Base-by-base conservation (phyloP, 768 basidiomycete genomes). In the Russula emetica region DNA sequence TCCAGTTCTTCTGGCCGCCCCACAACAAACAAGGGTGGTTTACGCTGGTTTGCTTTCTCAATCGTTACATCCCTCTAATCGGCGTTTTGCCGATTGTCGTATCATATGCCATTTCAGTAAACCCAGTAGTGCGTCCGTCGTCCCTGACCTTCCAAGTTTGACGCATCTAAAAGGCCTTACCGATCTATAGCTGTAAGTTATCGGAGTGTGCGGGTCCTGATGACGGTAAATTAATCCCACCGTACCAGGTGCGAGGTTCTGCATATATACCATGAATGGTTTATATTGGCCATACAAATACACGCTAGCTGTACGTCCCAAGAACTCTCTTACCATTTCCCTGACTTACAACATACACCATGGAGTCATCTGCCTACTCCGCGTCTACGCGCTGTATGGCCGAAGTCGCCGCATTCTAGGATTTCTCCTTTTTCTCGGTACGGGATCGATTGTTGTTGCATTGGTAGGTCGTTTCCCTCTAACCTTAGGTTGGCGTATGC, bases 31-130 rank as follows among this genome's bases (percentile, higher is more conserved):
- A 76, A 60, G 72, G 70, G 2, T 66, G 69, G 22, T 77, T 78
- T 55, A 74, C 80, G 3, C 74, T 75, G 22, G 75, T 77, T 68
- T 83, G 82, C 69, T 77, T 81, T 51, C 57, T 81, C 45, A 81
- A 82, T 63, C 79, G 83, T 11, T 84, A 84, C 59, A 68, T 80
- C 36, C 74, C 79, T 1, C 71, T 80, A 49, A 71, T 81, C 40
- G 79, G 76, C 16, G 63, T 70, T 42, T 61, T 72, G 9, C 70
- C 69, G 0, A 56, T 72, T 20, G 69, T 65, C 32, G 60, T 63
- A 3, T 69, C 67, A 24, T 71, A 70, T 56, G 70, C 72, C 24
- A 20, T 28, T 5, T 22, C 9, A 11, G 7, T 24, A 18, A 26
- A 5, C n/a, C 5, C n/a, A 8, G 0, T 2, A 14, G 62, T 63